phyloP scores from a whole-genome alignment of 805 yeast genomes.

The Kuraishia capsulata region DNA sequence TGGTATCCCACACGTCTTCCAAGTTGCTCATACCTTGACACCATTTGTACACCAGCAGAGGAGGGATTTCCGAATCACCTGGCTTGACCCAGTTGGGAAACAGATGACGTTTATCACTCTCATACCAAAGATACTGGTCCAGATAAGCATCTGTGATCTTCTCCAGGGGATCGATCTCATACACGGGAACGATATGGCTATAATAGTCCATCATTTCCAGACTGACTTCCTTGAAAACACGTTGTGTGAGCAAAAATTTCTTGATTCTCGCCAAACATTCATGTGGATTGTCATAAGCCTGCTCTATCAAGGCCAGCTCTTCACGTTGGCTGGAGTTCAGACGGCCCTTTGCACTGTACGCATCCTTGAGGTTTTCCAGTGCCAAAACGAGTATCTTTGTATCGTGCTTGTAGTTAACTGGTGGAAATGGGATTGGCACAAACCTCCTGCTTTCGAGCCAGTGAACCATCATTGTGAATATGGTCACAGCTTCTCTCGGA shows the following conservation, averaged over 20 bases:
- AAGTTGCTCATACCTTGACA: constrained; percentile 83
- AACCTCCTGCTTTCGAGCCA: constrained; percentile 86
- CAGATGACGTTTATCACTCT: constrained; percentile 74
- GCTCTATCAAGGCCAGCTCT: constrained; percentile 87
- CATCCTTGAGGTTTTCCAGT: constrained; percentile 77
- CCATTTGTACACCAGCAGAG: constrained; percentile 87
- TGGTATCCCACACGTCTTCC: constrained; percentile 68
- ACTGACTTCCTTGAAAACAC: constrained; percentile 85
- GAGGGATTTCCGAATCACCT: constrained; percentile 88
- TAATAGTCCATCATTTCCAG: constrained; percentile 89
- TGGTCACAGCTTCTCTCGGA: constrained; percentile 81
- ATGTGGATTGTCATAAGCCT: constrained; percentile 95
- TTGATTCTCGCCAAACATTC: constrained; percentile 83
- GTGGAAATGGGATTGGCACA: constrained; percentile 89
- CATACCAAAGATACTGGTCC: constrained; percentile 95
- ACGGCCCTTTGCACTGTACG: constrained; percentile 65
- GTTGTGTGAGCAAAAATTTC: constrained; percentile 71
- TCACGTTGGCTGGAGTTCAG: constrained; percentile 84
- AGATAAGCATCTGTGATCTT: constrained; percentile 93
- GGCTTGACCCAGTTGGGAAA: constrained; percentile 98
- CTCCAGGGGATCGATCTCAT: constrained; percentile 83
- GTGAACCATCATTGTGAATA: constrained; percentile 79
- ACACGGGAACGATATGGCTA: constrained; percentile 76
- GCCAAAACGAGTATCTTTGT: constrained; percentile 86
- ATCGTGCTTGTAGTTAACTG: constrained; percentile 84